Percentiles rank a stretch among this genome's conserved stretches.
phyloP scores from a whole-genome alignment of 2,329 filamentous ascomycete species.

The Ramularia endophylla region DNA sequence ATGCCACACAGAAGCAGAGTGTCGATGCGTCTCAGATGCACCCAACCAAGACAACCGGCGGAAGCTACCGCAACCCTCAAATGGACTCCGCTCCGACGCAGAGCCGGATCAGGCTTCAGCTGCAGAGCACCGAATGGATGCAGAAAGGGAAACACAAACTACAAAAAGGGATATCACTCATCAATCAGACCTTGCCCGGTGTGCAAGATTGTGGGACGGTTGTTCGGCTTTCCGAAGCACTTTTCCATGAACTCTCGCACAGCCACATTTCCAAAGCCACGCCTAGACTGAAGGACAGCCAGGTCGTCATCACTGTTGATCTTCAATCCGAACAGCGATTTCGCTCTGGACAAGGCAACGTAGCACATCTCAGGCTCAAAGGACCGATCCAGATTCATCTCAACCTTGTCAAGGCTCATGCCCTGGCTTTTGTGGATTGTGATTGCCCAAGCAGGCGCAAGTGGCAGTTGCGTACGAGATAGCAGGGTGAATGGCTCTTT shows the following conservation, averaged over 20 bases:
- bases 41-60: no score
- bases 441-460: slow-evolving; percentile 56
- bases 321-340: slow-evolving; percentile 43
- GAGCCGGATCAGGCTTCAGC: no score
- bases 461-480: slow-evolving; percentile 54
- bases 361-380: slow-evolving; percentile 57
- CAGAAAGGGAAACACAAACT: no score
- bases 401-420: slow-evolving; percentile 54
- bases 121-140: no score
- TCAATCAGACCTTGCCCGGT: no score
- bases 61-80: no score
- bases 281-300: neutral
- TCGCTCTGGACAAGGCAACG: slow-evolving; percentile 54
- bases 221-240: no score
- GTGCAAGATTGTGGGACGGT: no score
- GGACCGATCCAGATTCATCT: slow-evolving; percentile 46
- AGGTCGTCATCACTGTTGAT: slow-evolving; percentile 16
- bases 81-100: no score
- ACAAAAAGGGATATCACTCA: no score
- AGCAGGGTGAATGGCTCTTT: slow-evolving; percentile 43
- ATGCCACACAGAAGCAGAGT: no score
- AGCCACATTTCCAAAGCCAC: neutral
- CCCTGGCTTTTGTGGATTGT: slow-evolving; percentile 59
- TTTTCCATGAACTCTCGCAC: slow-evolving; percentile 3
- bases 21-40: no score